Conservation (phyloP, 225 moss, liverwort and hornwort genomes). For the Neckera pumila region DNA sequence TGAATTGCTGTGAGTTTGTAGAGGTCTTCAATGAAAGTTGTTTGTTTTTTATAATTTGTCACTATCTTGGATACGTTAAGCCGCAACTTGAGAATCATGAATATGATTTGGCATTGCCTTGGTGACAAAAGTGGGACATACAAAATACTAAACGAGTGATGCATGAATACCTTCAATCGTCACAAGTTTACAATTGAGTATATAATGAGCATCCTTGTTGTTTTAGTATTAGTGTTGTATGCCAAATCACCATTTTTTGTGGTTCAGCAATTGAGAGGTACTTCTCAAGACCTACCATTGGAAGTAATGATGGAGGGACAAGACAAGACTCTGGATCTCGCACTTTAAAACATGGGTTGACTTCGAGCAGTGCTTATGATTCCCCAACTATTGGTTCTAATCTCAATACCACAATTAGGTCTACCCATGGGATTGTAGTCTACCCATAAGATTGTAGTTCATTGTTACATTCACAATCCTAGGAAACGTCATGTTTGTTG, state of each 20-base stretch:
- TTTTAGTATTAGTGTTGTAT: not conserved
- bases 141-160: too few species aligned
- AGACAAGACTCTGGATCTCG: not conserved
- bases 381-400: fast-evolving
- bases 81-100: too few species aligned
- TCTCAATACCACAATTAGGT: not conserved
- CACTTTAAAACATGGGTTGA: not conserved
- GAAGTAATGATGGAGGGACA: not conserved
- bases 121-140: too few species aligned
- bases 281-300: not conserved
- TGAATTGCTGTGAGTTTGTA: too few species aligned
- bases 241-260: not conserved
- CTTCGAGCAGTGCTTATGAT: not conserved
- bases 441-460: not conserved
- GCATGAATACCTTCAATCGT: too few species aligned
- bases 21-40: too few species aligned
- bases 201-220: too few species aligned
- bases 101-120: too few species aligned
- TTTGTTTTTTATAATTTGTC: too few species aligned
- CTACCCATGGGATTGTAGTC: not conserved
- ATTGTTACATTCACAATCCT: not conserved
- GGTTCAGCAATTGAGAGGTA: not conserved
- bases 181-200: too few species aligned
- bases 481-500: not conserved
- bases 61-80: fast-evolving